These are phyloP conservation scores for Colletotrichum sp. DNA, from an alignment of 2,329 filamentous ascomycete species.

Conservation along the genomic window DNA sequence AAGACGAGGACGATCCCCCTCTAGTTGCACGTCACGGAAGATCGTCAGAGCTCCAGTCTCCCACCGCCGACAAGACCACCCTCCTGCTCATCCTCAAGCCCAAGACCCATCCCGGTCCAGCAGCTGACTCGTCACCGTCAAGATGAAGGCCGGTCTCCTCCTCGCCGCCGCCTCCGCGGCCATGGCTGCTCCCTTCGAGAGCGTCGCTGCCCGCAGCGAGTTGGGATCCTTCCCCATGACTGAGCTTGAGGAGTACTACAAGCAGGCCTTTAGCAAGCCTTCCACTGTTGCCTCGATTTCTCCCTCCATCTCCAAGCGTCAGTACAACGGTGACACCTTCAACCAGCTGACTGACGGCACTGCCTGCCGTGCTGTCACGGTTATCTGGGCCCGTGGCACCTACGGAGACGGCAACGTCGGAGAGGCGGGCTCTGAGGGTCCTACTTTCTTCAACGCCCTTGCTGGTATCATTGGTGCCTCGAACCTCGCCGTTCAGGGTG, in stretches of 20 bases:
- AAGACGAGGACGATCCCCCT: not conserved
- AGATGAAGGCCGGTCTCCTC: constrained; percentile 20
- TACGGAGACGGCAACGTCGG: constrained; percentile 59
- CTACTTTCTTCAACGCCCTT: constrained; percentile 53
- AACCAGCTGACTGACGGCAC: constrained; percentile 25
- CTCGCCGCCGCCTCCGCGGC: constrained; percentile 12
- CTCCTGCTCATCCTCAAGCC: not conserved
- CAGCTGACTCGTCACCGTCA: not conserved
- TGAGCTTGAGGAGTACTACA: constrained; percentile 23
- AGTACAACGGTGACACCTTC: constrained; percentile 18
- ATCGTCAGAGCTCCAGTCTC: constrained; percentile 6
- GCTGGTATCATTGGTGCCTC: constrained; percentile 42
- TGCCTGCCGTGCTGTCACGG: constrained; percentile 49
- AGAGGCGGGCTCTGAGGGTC: constrained; percentile 44
- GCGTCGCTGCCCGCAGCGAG: not conserved
- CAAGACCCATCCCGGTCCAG: not conserved
- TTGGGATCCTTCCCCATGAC: constrained; percentile 5
- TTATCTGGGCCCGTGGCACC: constrained; percentile 63
- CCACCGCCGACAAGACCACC: not conserved
- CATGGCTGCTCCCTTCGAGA: constrained; percentile 12
- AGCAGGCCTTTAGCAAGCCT: not conserved
- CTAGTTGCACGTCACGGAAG: not conserved
- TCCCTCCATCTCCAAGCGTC: constrained; percentile 5
- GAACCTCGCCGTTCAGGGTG: constrained; percentile 57
- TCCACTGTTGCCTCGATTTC: not conserved